Evolutionary conservation across 176 grass and related monocot species (phyloP).

Genomic region (Zoysia pacifica): DNA sequence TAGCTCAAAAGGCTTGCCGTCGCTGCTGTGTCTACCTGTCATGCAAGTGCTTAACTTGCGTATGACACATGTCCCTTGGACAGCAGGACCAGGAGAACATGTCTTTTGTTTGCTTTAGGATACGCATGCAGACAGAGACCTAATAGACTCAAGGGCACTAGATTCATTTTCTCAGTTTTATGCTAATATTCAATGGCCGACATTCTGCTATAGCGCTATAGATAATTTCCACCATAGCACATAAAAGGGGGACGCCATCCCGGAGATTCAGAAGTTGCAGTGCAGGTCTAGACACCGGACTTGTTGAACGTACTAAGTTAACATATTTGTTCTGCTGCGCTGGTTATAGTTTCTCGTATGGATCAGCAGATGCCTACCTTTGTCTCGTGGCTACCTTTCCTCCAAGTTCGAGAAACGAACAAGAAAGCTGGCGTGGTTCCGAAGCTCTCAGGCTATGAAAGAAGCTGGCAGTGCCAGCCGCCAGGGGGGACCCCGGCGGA

Average conservation of each 20-base stretch:
- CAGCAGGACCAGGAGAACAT: slow-evolving; percentile 47
- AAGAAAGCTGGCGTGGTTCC: slow-evolving; percentile 40
- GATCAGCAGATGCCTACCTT: slow-evolving; percentile 34
- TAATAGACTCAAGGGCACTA: slow-evolving; percentile 24
- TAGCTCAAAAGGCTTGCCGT: slow-evolving; percentile 48
- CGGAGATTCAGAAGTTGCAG: neutral
- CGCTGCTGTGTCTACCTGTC: slow-evolving; percentile 54
- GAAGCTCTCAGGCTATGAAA: slow-evolving; percentile 35
- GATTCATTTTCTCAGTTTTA: neutral
- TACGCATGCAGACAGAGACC: slow-evolving; percentile 6
- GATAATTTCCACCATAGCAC: neutral
- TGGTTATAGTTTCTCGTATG: neutral
- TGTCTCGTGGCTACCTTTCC: slow-evolving; percentile 47
- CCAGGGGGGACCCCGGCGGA: slow-evolving; percentile 20
- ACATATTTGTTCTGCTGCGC: neutral
- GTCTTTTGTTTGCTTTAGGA: slow-evolving; percentile 49
- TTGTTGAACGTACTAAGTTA: neutral
- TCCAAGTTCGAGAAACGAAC: slow-evolving; percentile 49
- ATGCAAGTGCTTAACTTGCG: slow-evolving; percentile 43
- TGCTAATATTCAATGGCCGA: neutral
- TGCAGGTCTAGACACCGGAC: slow-evolving; percentile 1
- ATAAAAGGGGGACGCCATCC: neutral
- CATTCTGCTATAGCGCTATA: neutral
- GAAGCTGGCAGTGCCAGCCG: neutral
- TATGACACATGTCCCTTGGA: slow-evolving; percentile 27